Base-by-base conservation (phyloP, 2,329 filamentous ascomycete species). In the Calonectria fujianensis region DNA sequence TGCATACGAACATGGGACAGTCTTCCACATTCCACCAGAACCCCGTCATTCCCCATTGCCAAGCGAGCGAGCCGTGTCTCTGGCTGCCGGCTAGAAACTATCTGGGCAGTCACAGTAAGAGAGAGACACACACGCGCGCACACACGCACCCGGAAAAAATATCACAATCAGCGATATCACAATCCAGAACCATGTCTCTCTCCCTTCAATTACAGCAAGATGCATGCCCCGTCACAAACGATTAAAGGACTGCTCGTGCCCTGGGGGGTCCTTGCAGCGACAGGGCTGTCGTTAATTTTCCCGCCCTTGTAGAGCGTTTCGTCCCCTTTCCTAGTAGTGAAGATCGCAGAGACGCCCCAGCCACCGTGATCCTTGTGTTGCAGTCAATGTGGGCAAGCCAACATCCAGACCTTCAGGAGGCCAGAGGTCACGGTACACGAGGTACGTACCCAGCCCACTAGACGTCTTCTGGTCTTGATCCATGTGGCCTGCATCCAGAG, bases 231-330 rank as follows among this genome's bases (percentile, higher is more conserved):
- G 72, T 70, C 66, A 20, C 63, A 65, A 69, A 70, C 70, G 74
- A 73, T 74, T 51, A 77, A 79, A 77, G 70, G 70, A 68, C 70
- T 59, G 45, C 74, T 76, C 78, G 77, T 72, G 32, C 69, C 32
- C 63, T 32, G 14, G 72, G 72, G 70, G 50, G 59, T 59, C 70
- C 64, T 67, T 67, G 68, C 64, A 74, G 70, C 74, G 70, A 75
- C 69, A 76, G 71, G 69, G 65, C 70, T 57, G 54, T 59, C 63
- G 63, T 65, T 75, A 74, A 76, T 74, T 73, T 77, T 61, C 35
- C 66, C 68, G 54, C 69, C 69, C 73, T 41, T 27, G 45, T 63
- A 35, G 61, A 68, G 66, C 59, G 71, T 78, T 80, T 78, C 69
- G 75, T 68, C 73, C 63, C 75, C 75, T 74, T 72, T 67, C 50